Base-by-base conservation (phyloP, 1,284 basidiomycete genomes). In the Prillingera fragicola region DNA sequence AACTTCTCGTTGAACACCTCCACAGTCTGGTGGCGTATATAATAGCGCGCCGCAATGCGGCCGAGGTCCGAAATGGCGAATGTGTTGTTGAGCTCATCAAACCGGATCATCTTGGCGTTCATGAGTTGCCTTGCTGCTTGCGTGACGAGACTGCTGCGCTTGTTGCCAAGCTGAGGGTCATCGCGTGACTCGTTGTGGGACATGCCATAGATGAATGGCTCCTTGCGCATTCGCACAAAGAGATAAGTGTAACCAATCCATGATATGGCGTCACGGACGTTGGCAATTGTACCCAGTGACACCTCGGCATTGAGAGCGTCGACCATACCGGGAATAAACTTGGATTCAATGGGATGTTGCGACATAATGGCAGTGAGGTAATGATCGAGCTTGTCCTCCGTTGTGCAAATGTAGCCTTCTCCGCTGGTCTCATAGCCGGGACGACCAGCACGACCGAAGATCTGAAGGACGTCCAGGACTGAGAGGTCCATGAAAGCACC, bases 221-320 rank as follows among this genome's bases (percentile, higher is more conserved):
- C 95, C 64, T 86, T 87, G 42, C 81, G 79, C 90, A 98, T 95
- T 33, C 95, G 81, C 2, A 97, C 94, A 63, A 89, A 92, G 19
- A 98, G 79, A 67, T 97, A 99, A 1, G 95, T 98, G 65, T 96
- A 99, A 10, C 92, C 87, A 33, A 99, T 77, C 96, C 95, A 99
- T 48, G 84, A 83, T 7, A 96, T 82, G 13, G 84, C 95, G 65
- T 99, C 95, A 43, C 78, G 74, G 18, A 86, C 78, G 54, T 82
- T 95, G 3, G 87, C 79, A 10, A 99, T 95, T 0, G 95, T 97
- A 2, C 95, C 95, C 0, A 99, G 78, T 3, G 92, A 78, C 40
- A 98, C 86, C 64, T 99, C 95, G 7, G 92, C 95, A 62, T 98
- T 99, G 56, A 98, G 76, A 4, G 92, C 78, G 65, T 99, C 92